Conservation (phyloP, 495 filamentous ascomycete genomes). For the Pyronema omphalodes region DNA sequence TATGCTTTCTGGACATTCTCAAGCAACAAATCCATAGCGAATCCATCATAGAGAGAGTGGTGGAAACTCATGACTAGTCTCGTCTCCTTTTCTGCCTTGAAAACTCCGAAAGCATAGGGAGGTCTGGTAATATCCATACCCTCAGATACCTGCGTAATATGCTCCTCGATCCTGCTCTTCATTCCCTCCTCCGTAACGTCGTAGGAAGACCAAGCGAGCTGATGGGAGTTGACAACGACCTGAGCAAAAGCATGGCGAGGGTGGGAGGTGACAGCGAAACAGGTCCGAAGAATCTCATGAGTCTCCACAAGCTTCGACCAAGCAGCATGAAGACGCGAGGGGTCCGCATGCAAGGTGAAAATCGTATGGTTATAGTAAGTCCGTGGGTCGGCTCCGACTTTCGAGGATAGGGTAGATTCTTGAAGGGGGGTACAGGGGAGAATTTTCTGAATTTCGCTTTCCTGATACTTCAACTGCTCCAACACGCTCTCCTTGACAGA, state of each 20-base stretch:
- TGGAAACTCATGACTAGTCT: constrained; percentile 46
- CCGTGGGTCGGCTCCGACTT: constrained; percentile 22
- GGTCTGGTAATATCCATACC: constrained; percentile 11
- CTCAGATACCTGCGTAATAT: constrained; percentile 8
- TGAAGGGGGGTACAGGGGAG: constrained; percentile 68
- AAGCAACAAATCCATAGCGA: constrained; percentile 45
- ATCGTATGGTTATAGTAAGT: constrained; percentile 40
- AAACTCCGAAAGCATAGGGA: constrained; percentile 24
- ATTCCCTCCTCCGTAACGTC: constrained; percentile 5
- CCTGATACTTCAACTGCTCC: constrained; percentile 22
- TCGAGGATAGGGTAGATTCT: constrained; percentile 56
- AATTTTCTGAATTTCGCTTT: constrained; percentile 32
- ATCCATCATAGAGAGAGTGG: constrained; percentile 67
- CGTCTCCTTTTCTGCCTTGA: constrained; percentile 4
- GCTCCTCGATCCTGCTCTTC: constrained; percentile 8
- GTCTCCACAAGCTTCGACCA: constrained; percentile 34
- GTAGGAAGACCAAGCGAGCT: constrained; percentile 21
- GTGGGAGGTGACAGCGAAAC: constrained; percentile 35
- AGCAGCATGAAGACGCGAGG: constrained; percentile 26
- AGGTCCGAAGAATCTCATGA: constrained; percentile 43
- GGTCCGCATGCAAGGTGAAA: constrained; percentile 30
- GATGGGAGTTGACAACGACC: constrained; percentile 29
- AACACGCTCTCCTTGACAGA: constrained; percentile 24
- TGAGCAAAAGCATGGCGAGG: constrained; percentile 37
- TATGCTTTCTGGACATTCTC: constrained; percentile 42